Evolutionary conservation across 2,329 filamentous ascomycete species (phyloP).

Genomic region (Colletotrichum aenigma): DNA sequence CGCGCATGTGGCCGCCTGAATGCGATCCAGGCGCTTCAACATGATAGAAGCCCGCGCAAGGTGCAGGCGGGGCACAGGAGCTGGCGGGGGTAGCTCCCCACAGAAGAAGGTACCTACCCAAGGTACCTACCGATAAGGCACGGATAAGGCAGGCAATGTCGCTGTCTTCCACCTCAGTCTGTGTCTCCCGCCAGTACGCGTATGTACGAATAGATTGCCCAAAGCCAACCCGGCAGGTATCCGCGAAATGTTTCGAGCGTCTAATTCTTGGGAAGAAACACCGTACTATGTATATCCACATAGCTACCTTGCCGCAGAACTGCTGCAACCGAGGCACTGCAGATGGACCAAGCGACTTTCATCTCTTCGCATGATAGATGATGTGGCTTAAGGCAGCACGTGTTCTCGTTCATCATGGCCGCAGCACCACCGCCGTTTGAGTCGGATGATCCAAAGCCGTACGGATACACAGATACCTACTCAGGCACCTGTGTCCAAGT

Average conservation of each 20-base stretch:
- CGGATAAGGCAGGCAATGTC: neutral
- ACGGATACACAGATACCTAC: neutral
- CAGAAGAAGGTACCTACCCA: neutral
- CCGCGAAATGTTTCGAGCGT: neutral
- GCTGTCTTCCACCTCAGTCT: neutral
- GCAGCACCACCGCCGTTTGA: neutral
- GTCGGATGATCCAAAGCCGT: neutral
- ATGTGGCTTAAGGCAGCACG: neutral
- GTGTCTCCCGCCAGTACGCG: neutral
- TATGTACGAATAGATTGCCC: neutral
- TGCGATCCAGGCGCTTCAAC: neutral
- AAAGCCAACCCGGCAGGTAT: neutral
- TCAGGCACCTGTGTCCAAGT: neutral
- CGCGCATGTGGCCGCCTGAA: neutral
- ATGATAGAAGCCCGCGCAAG: neutral
- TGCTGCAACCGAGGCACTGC: neutral
- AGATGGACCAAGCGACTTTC: neutral
- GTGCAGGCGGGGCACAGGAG: conserved; percentile 12
- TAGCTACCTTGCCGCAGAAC: neutral
- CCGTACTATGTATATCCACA: neutral
- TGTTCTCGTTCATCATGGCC: neutral
- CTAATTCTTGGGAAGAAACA: neutral
- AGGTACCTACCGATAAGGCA: neutral
- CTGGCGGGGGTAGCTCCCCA: conserved; percentile 11
- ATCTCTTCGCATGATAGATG: neutral